Percentiles rank a stretch among this genome's conserved stretches.
These are phyloP conservation scores for Tulasnella sp. DNA, from an alignment of 768 basidiomycete species.

Conservation along the genomic window DNA sequence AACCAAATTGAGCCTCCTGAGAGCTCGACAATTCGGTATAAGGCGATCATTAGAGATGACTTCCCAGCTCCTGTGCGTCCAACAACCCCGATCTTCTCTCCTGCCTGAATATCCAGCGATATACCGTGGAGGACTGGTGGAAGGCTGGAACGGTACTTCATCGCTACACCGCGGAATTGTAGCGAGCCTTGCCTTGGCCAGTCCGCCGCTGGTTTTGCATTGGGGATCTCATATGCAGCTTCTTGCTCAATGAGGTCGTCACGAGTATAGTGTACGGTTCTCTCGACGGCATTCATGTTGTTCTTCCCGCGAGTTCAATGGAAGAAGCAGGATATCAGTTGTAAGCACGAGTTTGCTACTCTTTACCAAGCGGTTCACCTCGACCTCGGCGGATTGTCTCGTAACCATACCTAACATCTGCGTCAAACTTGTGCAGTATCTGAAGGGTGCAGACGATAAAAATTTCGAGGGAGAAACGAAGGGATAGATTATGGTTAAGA, in stretches of 20 bases:
- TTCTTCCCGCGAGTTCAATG: slow-evolving; percentile 32
- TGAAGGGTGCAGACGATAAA: no score
- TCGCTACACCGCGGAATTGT: slow-evolving; percentile 45
- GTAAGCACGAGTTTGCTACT: no score
- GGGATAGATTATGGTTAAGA: no score
- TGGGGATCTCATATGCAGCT: slow-evolving; percentile 48
- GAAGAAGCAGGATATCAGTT: no score
- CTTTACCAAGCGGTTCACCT: no score
- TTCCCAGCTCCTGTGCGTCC: slow-evolving; percentile 33
- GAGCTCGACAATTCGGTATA: slow-evolving; percentile 33
- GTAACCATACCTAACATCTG: slow-evolving; percentile 45
- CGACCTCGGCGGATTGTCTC: slow-evolving; percentile 52
- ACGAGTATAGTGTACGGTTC: slow-evolving; percentile 45
- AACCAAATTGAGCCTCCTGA: slow-evolving; percentile 30
- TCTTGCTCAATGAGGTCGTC: slow-evolving; percentile 46
- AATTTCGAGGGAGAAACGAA: no score
- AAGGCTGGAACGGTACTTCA: slow-evolving; percentile 48
- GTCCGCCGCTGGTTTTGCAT: slow-evolving; percentile 39
- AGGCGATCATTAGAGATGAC: slow-evolving; percentile 30
- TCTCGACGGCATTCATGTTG: slow-evolving; percentile 56
- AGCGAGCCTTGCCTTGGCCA: slow-evolving; percentile 59
- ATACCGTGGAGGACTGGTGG: slow-evolving; percentile 60
- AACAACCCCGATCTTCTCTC: slow-evolving; percentile 72
- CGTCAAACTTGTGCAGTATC: slow-evolving; percentile 35
- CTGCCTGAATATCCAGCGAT: slow-evolving; percentile 44